Evolutionary conservation across 306 rosid species (phyloP).

Genomic region (Bauhinia variegata): DNA sequence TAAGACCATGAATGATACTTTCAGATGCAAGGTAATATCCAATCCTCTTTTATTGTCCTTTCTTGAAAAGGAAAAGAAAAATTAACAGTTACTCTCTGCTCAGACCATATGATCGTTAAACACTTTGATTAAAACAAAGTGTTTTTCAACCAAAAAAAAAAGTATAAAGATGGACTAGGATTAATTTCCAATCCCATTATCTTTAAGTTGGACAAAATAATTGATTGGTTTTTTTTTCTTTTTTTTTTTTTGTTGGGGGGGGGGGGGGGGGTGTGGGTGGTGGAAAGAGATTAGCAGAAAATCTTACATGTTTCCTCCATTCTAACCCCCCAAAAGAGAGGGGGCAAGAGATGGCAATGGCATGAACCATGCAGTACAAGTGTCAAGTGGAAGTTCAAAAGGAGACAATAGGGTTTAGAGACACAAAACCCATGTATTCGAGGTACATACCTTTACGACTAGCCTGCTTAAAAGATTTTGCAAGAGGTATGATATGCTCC

Average conservation of each 20-base stretch:
- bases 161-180: background rate
- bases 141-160: background rate
- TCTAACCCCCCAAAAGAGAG: constrained; percentile 1
- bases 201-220: background rate
- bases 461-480: constrained; percentile 74
- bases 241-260: too few species aligned
- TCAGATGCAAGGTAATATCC: constrained; percentile 4
- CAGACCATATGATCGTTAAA: background rate
- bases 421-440: background rate
- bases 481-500: constrained; percentile 80
- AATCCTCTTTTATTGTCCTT: background rate
- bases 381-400: constrained; percentile 6
- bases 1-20: constrained; percentile 1
- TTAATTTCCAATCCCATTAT: background rate
- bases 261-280: too few species aligned
- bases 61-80: constrained; percentile 1
- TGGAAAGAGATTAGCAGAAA: background rate
- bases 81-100: background rate
- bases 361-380: background rate
- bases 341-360: background rate
- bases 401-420: background rate
- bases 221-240: background rate
- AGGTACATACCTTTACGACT: constrained; percentile 65
- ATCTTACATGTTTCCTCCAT: background rate
- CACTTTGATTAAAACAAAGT: background rate